These are phyloP conservation scores for Lactarius sanguifluus DNA, from an alignment of 768 basidiomycete genomes.

Conservation along the genomic window DNA sequence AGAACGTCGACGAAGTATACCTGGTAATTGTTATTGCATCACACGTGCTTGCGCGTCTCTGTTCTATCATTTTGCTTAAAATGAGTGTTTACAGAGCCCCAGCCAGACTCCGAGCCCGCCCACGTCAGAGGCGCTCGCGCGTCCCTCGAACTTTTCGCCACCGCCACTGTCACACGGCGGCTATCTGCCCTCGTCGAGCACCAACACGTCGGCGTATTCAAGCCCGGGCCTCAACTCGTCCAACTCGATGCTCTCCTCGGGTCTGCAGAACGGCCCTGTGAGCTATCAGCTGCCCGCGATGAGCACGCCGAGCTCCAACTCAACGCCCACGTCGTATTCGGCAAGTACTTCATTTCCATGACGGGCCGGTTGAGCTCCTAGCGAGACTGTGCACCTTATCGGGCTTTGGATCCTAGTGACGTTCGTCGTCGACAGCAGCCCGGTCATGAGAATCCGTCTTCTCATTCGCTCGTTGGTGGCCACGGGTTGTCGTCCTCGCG, in stretches of 20 bases:
- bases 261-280: constrained; percentile 21
- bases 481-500: constrained; percentile 24
- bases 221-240: constrained; percentile 28
- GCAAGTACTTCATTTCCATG: constrained; percentile 62
- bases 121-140: constrained; percentile 31
- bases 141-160: constrained; percentile 27
- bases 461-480: constrained; percentile 35
- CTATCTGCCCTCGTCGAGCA: constrained; percentile 26
- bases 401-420: constrained; percentile 61
- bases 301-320: constrained; percentile 25
- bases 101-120: constrained; percentile 36
- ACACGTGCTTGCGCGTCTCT: not conserved
- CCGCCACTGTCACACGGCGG: constrained; percentile 29
- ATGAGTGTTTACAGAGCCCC: constrained; percentile 21
- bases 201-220: constrained; percentile 25
- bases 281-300: constrained; percentile 25
- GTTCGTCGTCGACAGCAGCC: constrained; percentile 58
- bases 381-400: constrained; percentile 37
- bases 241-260: constrained; percentile 23
- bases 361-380: constrained; percentile 34
- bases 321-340: constrained; percentile 61
- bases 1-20: constrained; percentile 34
- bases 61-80: not conserved
- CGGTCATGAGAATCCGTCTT: constrained; percentile 59
- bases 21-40: constrained; percentile 28